phyloP scores from a whole-genome alignment of 2,329 filamentous ascomycete genomes.

The Trichoderma semiorbis region DNA sequence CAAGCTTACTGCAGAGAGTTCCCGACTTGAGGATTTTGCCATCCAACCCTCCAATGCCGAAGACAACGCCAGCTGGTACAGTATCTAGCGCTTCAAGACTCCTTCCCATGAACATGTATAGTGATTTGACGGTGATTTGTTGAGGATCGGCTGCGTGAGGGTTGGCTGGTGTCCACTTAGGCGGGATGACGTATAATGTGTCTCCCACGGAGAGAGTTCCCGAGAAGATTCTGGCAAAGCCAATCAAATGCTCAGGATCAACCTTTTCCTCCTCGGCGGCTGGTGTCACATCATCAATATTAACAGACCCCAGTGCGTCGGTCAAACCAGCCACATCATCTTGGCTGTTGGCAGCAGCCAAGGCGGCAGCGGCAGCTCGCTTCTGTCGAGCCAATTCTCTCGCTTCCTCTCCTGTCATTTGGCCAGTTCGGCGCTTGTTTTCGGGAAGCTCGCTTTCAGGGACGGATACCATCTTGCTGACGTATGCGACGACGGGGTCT shows the following conservation, averaged over 20 bases:
- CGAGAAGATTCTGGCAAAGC: constrained; percentile 91
- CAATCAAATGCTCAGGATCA: constrained; percentile 85
- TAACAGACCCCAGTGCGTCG: constrained; percentile 58
- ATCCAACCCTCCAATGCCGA: constrained; percentile 89
- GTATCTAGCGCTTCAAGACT: constrained; percentile 76
- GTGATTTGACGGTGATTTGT: constrained; percentile 77
- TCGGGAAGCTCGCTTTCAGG: constrained; percentile 88
- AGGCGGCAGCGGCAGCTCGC: constrained; percentile 79
- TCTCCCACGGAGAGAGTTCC: constrained; percentile 88
- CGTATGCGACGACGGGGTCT: constrained; percentile 85
- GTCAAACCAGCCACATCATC: constrained; percentile 55
- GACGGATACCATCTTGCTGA: constrained; percentile 97
- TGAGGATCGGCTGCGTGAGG: constrained; percentile 71
- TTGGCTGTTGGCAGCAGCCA: constrained; percentile 58
- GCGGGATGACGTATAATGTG: constrained; percentile 82
- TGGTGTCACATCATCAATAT: constrained; percentile 51
- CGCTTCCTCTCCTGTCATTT: constrained; percentile 84
- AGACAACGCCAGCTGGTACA: constrained; percentile 90
- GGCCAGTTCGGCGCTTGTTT: constrained; percentile 70
- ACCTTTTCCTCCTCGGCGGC: constrained; percentile 54
- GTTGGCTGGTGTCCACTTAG: constrained; percentile 84
- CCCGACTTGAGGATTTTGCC: constrained; percentile 94
- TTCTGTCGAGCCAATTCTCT: constrained; percentile 83
- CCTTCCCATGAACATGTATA: constrained; percentile 96
- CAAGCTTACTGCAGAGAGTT: constrained; percentile 82